Conservation (phyloP, 164 flowering plant species). For the Vitis rotundifolia region DNA sequence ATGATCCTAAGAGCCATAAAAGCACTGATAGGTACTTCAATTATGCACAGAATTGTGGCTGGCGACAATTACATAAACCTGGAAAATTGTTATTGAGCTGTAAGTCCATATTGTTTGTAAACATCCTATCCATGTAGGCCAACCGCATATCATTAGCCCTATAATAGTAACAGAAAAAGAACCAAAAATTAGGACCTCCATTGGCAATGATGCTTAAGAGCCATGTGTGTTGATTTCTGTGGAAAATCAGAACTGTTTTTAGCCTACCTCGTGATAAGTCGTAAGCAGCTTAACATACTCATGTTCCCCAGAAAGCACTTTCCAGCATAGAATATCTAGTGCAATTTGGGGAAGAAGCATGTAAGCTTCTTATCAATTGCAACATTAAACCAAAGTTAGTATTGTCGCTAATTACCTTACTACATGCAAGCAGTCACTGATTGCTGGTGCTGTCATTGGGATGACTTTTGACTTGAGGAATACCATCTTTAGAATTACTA, state of each 20-base stretch:
- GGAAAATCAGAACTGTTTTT: too few relatives aligned
- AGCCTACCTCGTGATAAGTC: too few relatives aligned
- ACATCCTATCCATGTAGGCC: background rate
- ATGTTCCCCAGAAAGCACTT: too few relatives aligned
- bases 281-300: too few relatives aligned
- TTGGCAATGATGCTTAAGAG: too few relatives aligned
- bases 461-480: background rate
- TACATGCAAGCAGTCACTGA: background rate
- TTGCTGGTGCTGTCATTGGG: background rate
- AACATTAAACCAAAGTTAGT: too few relatives aligned
- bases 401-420: too few relatives aligned
- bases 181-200: background rate
- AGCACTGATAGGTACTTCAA: background rate
- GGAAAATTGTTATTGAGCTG: background rate
- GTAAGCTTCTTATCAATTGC: too few relatives aligned
- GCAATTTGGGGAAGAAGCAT: too few relatives aligned
- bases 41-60: background rate
- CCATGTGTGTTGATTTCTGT: too few relatives aligned
- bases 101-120: background rate
- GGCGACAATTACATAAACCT: background rate
- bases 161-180: background rate
- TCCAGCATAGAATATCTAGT: too few relatives aligned
- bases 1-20: background rate
- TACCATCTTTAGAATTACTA: background rate
- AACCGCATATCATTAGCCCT: background rate